Evolutionary conservation across 345 rosid species (phyloP).

Genomic region (Psidium guajava): DNA sequence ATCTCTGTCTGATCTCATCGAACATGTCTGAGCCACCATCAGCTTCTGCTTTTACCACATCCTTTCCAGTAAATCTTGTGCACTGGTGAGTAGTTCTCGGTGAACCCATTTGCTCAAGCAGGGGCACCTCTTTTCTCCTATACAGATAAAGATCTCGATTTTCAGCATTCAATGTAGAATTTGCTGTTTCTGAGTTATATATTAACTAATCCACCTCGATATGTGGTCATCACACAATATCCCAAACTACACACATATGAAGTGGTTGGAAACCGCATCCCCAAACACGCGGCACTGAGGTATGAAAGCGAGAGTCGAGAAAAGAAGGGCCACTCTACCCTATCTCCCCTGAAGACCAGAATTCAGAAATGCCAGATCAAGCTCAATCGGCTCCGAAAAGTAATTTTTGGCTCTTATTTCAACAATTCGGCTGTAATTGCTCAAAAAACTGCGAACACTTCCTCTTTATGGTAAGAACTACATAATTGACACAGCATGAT

Average conservation of each 20-base stretch:
- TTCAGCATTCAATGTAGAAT: neutral
- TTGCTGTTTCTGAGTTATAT: neutral
- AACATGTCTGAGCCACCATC: slow-evolving; percentile 15
- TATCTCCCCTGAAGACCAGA: neutral
- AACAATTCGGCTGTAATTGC: neutral
- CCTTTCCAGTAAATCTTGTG: neutral
- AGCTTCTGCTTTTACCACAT: neutral
- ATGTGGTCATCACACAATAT: neutral
- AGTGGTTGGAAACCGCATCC: neutral
- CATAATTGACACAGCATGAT: neutral
- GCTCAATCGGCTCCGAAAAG: neutral
- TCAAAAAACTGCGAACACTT: neutral
- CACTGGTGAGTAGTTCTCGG: neutral
- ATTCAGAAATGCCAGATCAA: neutral
- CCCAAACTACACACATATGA: neutral
- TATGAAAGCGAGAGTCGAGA: neutral
- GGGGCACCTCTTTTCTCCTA: neutral
- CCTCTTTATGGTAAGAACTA: neutral
- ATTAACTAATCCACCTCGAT: neutral
- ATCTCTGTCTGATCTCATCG: slow-evolving; percentile 52
- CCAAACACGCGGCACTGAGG: neutral
- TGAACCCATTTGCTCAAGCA: neutral
- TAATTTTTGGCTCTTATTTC: neutral
- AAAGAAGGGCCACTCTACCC: neutral
- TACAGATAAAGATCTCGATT: neutral